Conservation (phyloP, 306 rosid genomes). For the barrel medic (Medicago truncatula) region MtrunA17r5.0-ANR NC_053046.1:29489501-29490000, state of each 20-base stretch:
- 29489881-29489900: constrained; percentile 8
- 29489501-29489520: background rate
- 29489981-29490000: background rate
- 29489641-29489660: constrained; percentile 43
- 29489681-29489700: constrained; percentile 1
- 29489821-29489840: constrained; percentile 15
- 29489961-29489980: too few relatives aligned
- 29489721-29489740: background rate
- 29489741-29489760: background rate
- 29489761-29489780: constrained; percentile 26
- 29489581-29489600: constrained; percentile 19
- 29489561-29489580: constrained; percentile 3
- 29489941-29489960: too few relatives aligned
- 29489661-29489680: constrained; percentile 46
- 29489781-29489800: background rate
- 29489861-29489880: constrained; percentile 17
- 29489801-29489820: background rate
- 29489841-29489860: constrained; percentile 12
- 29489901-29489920: background rate
- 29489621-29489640: constrained; percentile 38
- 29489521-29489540: background rate
- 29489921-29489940: too few relatives aligned
- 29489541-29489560: background rate
- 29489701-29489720: constrained; percentile 6
- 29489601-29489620: constrained; percentile 21